Percentiles rank a stretch among this genome's conserved stretches.
Conservation (phyloP, 2,329 filamentous ascomycete genomes). For the Trichoderma lentiforme region DNA sequence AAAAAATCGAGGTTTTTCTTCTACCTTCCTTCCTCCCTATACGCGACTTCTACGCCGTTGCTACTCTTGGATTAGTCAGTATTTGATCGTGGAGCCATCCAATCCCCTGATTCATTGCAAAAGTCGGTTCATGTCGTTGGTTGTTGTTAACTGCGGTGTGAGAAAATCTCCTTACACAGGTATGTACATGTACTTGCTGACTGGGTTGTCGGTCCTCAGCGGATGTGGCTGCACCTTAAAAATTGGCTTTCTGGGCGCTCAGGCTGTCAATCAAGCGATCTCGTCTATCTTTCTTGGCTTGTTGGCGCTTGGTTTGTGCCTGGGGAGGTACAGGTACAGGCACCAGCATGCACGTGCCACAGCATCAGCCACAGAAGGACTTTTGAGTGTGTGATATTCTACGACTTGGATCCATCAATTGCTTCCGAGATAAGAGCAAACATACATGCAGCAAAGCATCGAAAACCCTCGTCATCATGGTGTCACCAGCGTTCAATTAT, state of each 20-base stretch:
- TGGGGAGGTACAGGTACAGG: not conserved
- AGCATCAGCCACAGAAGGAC: not conserved
- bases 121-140: not conserved
- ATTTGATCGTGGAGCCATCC: not conserved
- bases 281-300: not conserved
- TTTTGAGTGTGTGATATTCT: not conserved
- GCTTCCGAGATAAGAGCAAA: not conserved
- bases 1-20: not conserved
- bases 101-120: not conserved
- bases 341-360: not conserved
- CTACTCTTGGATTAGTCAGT: not conserved
- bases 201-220: not conserved
- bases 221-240: constrained; percentile 4
- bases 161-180: not conserved
- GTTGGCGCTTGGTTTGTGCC: not conserved
- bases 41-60: not conserved
- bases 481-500: not conserved
- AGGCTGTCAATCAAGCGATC: not conserved
- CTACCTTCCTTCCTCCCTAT: not conserved
- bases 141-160: not conserved
- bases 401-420: not conserved
- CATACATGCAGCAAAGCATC: not conserved
- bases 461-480: not conserved
- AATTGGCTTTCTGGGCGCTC: not conserved
- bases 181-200: not conserved